Percentiles rank a stretch among this genome's conserved stretches.
Conservation (phyloP, 495 filamentous ascomycete genomes). For the Emericellopsis terricola region DNA sequence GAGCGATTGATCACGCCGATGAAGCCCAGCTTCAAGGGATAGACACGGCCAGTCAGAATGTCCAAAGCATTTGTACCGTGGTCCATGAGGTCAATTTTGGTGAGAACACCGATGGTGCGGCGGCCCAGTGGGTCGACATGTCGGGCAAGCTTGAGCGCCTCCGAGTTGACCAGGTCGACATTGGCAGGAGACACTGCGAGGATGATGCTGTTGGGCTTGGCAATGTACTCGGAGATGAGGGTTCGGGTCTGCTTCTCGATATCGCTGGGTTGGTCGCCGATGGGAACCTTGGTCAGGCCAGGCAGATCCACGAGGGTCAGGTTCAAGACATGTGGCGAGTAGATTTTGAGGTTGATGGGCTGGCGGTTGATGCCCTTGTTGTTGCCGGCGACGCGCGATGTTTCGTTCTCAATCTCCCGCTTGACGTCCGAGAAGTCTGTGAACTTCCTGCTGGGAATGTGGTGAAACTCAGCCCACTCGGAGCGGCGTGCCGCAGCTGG, state of each 20-base stretch:
- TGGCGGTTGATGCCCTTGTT: constrained; percentile 98
- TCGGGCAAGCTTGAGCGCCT: constrained; percentile 88
- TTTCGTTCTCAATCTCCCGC: constrained; percentile 95
- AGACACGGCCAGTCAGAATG: constrained; percentile 88
- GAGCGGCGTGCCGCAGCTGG: constrained; percentile 24
- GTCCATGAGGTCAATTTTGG: constrained; percentile 97
- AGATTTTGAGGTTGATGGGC: constrained; percentile 97
- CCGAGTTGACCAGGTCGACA: constrained; percentile 96
- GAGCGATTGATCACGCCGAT: constrained; percentile 97
- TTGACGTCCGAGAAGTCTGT: constrained; percentile 86
- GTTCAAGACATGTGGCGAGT: constrained; percentile 92
- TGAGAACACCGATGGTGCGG: constrained; percentile 91
- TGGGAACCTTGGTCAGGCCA: constrained; percentile 93
- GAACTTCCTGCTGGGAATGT: constrained; percentile 76
- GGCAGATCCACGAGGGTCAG: constrained; percentile 93
- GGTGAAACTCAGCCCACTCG: constrained; percentile 97
- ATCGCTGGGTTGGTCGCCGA: constrained; percentile 93
- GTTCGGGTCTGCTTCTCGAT: constrained; percentile 98
- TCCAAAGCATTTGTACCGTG: constrained; percentile 97
- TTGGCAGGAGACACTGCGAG: constrained; percentile 95
- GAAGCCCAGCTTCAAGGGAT: constrained; percentile 92
- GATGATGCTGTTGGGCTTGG: constrained; percentile 97
- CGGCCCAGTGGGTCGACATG: constrained; percentile 92
- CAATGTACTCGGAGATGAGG: constrained; percentile 95
- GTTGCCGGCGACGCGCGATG: constrained; percentile 80